These are phyloP conservation scores for Cladosporium colombiae DNA, from an alignment of 2,329 filamentous ascomycete species.

Conservation along the genomic window DNA sequence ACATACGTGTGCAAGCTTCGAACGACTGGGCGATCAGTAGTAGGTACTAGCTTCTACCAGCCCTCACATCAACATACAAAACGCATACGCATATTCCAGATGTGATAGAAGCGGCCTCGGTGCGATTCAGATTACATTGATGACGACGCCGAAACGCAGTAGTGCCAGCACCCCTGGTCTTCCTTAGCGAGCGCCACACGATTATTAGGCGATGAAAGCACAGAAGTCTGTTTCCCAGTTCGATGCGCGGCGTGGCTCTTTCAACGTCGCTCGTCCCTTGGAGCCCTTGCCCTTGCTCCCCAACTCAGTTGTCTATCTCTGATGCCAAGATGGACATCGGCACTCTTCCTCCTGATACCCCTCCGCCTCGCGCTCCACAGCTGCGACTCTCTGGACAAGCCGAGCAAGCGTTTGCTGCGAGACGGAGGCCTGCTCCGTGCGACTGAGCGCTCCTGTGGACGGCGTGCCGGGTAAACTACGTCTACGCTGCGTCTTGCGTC, in stretches of 20 bases:
- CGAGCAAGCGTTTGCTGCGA: neutral
- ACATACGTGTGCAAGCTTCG: neutral
- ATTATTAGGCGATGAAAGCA: neutral
- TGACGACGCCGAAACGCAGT: neutral
- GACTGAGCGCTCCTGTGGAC: neutral
- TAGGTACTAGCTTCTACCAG: neutral
- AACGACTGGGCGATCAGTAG: neutral
- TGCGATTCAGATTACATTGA: constrained; percentile 3
- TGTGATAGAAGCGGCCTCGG: neutral
- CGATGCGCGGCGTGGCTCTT: neutral
- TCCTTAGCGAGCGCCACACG: neutral
- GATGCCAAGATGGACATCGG: constrained; percentile 8
- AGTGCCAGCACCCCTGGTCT: neutral
- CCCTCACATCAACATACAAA: neutral
- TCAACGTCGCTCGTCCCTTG: neutral
- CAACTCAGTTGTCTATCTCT: neutral
- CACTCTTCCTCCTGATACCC: neutral
- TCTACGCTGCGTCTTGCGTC: neutral
- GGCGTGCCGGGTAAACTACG: constrained; percentile 5
- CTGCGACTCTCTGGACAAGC: constrained; percentile 2
- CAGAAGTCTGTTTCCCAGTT: neutral
- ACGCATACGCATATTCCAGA: neutral
- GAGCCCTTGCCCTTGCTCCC: neutral
- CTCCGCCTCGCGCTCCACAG: neutral
- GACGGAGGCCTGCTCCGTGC: constrained; percentile 6